phyloP scores from a whole-genome alignment of 169 alveolate species.

The Eimeria tenella region DNA sequence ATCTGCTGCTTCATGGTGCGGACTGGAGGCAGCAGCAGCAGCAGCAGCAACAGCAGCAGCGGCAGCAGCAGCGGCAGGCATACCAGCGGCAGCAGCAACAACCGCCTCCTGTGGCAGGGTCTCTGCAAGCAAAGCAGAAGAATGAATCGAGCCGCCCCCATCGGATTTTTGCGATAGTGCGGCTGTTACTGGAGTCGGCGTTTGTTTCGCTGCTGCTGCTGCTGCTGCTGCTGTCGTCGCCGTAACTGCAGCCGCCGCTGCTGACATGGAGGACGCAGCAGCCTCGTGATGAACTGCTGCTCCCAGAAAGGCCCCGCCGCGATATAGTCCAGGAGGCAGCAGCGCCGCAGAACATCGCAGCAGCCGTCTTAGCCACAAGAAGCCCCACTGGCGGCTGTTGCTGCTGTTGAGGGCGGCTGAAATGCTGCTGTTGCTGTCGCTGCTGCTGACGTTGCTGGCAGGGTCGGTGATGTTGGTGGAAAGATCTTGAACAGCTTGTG shows the following conservation, averaged over 20 bases:
- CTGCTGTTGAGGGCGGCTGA: not conserved
- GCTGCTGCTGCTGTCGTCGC: slow-evolving; percentile 3
- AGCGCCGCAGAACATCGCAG: slow-evolving; percentile 45
- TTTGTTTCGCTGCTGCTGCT: not conserved
- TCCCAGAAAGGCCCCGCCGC: slow-evolving; percentile 12
- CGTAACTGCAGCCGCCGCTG: slow-evolving; percentile 1
- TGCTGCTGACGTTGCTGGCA: slow-evolving; percentile 11
- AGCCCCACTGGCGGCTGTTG: slow-evolving; percentile 7
- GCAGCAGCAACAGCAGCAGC: slow-evolving; percentile 1
- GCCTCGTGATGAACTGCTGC: slow-evolving; percentile 4
- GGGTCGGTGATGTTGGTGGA: not conserved
- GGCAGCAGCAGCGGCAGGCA: not conserved
- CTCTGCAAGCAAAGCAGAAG: not conserved
- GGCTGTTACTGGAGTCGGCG: not conserved
- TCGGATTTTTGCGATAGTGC: not conserved
- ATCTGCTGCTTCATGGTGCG: not conserved
- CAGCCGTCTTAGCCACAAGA: slow-evolving; percentile 43
- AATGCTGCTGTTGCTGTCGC: slow-evolving; percentile 1
- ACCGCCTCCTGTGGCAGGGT: not conserved
- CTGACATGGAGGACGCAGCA: not conserved
- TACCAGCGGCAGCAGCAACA: slow-evolving; percentile 1
- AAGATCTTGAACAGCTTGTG: not conserved
- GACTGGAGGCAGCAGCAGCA: not conserved
- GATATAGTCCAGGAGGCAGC: slow-evolving; percentile 46
- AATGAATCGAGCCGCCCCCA: not conserved